Evolutionary conservation across 2,329 filamentous ascomycete genomes (phyloP).

Genomic region (Lecanoromycetidae sp.): DNA sequence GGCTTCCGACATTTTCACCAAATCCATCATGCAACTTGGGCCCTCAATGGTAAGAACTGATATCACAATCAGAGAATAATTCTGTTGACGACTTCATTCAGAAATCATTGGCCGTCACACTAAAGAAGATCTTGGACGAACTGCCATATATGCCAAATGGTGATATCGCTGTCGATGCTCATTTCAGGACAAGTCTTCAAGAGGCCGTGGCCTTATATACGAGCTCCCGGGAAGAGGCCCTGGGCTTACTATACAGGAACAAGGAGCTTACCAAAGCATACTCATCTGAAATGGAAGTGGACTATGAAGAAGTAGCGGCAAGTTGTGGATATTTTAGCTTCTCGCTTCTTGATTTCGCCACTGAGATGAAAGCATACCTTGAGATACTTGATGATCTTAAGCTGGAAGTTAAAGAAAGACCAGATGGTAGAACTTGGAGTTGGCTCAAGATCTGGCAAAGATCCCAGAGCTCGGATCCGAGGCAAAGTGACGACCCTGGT

Average conservation of each 20-base stretch:
- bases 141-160: constrained; percentile 66
- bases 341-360: constrained; percentile 77
- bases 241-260: constrained; percentile 67
- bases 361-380: constrained; percentile 74
- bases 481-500: constrained; percentile 6
- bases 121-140: constrained; percentile 79
- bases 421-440: constrained; percentile 57
- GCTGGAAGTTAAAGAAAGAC: constrained; percentile 49
- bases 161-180: constrained; percentile 61
- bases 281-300: constrained; percentile 68
- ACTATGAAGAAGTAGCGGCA: constrained; percentile 95
- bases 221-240: constrained; percentile 58
- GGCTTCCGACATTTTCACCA: constrained; percentile 75
- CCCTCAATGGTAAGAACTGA: constrained; percentile 58
- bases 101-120: constrained; percentile 84
- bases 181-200: constrained; percentile 66
- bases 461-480: not conserved
- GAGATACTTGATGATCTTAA: constrained; percentile 78
- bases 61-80: constrained; percentile 5
- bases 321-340: constrained; percentile 96
- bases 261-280: constrained; percentile 59
- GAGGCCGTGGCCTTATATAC: constrained; percentile 74
- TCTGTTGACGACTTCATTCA: constrained; percentile 20
- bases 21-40: constrained; percentile 79
- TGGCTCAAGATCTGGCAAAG: constrained; percentile 71